A percentile compares a stretch with the other conserved stretches of the same genome.
Conservation (phyloP, 352 stramenopile species). For the Globisporangium nodosum region DNA sequence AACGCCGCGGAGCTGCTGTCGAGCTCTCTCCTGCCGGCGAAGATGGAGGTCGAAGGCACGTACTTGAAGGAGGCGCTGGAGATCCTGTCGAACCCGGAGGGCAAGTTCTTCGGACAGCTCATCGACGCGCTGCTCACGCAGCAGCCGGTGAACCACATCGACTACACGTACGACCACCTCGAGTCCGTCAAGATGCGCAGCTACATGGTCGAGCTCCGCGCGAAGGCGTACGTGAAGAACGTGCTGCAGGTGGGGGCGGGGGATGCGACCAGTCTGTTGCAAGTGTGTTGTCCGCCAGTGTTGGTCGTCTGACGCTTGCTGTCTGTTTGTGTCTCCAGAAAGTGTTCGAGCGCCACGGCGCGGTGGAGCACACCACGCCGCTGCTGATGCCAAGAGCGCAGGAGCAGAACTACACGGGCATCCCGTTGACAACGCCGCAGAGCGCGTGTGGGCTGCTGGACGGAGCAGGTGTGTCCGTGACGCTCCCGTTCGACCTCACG, state of each 20-base stretch:
- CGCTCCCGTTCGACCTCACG: constrained; percentile 79
- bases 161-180: constrained; percentile 85
- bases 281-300: not conserved
- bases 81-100: constrained; percentile 84
- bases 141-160: constrained; percentile 69
- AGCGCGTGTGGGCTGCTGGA: constrained; percentile 70
- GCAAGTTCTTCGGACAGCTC: constrained; percentile 85
- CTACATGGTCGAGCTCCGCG: constrained; percentile 59
- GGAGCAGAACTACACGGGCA: constrained; percentile 65
- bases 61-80: constrained; percentile 82
- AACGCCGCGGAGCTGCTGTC: constrained; percentile 66
- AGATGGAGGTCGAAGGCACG: constrained; percentile 81
- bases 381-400: constrained; percentile 68
- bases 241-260: constrained; percentile 41
- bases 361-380: constrained; percentile 70
- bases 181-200: constrained; percentile 74
- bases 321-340: constrained; percentile 27
- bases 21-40: constrained; percentile 63
- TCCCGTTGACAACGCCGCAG: constrained; percentile 43
- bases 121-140: constrained; percentile 76
- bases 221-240: constrained; percentile 63
- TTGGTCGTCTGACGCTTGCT: not conserved
- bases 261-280: not conserved
- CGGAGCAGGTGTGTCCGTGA: constrained; percentile 70
- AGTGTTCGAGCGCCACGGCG: constrained; percentile 81